A percentile compares a stretch with the other conserved stretches of the same genome.
Conservation (phyloP, 495 filamentous ascomycete genomes). For the Articulospora tetracladia region DNA sequence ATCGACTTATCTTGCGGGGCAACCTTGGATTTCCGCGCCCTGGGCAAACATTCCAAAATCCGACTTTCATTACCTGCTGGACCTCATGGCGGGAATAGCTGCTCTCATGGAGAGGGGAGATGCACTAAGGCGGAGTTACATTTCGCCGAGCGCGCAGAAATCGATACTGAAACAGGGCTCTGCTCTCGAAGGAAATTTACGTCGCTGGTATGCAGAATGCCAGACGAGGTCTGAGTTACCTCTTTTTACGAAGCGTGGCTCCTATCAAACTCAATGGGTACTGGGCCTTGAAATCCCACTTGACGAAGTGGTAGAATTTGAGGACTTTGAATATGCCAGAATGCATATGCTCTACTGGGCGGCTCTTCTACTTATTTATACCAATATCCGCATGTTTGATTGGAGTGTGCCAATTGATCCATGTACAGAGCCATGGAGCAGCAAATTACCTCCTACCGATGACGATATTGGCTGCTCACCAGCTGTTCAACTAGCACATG, state of each 20-base stretch:
- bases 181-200: background rate
- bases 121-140: background rate
- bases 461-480: background rate
- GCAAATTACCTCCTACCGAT: no score
- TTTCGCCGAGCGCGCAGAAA: background rate
- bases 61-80: background rate
- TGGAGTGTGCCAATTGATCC: no score
- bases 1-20: background rate
- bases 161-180: background rate
- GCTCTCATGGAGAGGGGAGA: background rate
- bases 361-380: background rate
- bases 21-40: background rate
- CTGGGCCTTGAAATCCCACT: background rate
- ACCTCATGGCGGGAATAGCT: background rate
- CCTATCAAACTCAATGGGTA: background rate
- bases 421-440: no score
- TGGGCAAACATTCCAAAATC: background rate
- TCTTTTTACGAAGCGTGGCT: background rate
- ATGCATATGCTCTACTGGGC: background rate
- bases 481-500: no score
- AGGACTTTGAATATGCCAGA: background rate
- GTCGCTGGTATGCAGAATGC: background rate
- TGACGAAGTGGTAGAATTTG: background rate
- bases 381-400: background rate
- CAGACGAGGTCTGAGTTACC: background rate